These are phyloP conservation scores for Phytophthora litchii DNA, from an alignment of 352 stramenopile species.

Conservation along the genomic window DNA sequence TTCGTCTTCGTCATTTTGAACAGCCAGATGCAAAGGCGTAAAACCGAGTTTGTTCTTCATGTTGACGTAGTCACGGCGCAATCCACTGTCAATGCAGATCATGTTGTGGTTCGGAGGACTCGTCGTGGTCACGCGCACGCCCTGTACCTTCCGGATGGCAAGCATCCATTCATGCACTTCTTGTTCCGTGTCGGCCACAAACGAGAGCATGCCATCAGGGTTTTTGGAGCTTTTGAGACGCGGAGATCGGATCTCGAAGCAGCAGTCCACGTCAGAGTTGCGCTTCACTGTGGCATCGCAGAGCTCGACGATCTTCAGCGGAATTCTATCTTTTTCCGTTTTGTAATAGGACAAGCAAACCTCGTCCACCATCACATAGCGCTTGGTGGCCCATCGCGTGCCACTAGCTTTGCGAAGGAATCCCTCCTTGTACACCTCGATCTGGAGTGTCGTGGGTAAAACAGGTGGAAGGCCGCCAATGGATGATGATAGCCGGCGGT, in stretches of 20 bases:
- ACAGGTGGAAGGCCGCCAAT: slow-evolving; percentile 55
- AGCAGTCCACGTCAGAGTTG: slow-evolving; percentile 83
- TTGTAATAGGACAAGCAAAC: slow-evolving; percentile 89
- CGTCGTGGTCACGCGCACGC: slow-evolving; percentile 77
- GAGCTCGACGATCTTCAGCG: slow-evolving; percentile 85
- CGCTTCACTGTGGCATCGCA: slow-evolving; percentile 83
- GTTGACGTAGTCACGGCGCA: slow-evolving; percentile 86
- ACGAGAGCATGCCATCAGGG: slow-evolving; percentile 80
- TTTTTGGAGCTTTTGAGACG: slow-evolving; percentile 88
- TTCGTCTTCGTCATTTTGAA: slow-evolving; percentile 90
- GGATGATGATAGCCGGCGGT: slow-evolving; percentile 48
- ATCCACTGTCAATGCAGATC: slow-evolving; percentile 87
- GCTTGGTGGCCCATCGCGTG: slow-evolving; percentile 83
- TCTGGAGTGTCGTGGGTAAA: slow-evolving; percentile 69
- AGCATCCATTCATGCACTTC: slow-evolving; percentile 90
- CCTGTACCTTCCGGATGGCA: slow-evolving; percentile 83
- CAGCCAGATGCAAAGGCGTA: slow-evolving; percentile 75
- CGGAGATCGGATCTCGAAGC: slow-evolving; percentile 87
- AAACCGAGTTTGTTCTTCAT: slow-evolving; percentile 89
- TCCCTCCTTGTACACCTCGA: slow-evolving; percentile 83
- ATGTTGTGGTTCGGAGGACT: slow-evolving; percentile 84
- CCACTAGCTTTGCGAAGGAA: slow-evolving; percentile 86
- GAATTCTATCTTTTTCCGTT: slow-evolving; percentile 81
- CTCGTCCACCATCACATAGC: slow-evolving; percentile 89
- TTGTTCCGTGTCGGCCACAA: slow-evolving; percentile 82